phyloP scores from a whole-genome alignment of 352 stramenopile species.

The Thalassiosira allenii region DNA sequence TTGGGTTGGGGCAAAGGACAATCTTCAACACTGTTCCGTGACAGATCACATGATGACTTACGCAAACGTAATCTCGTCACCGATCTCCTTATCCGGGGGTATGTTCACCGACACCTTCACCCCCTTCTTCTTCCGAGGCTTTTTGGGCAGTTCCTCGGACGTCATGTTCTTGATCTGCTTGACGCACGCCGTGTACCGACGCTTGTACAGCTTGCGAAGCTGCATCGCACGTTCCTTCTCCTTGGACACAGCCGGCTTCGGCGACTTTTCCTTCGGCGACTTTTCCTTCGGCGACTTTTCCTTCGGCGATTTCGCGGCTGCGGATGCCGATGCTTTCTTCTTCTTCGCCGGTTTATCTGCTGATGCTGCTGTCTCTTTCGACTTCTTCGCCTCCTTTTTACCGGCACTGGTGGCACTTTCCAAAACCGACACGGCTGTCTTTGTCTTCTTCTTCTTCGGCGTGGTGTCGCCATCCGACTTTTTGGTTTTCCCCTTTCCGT shows the following conservation, averaged over 20 bases:
- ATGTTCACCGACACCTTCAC: constrained; percentile 74
- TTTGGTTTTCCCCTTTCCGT: constrained; percentile 2
- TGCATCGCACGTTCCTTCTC: constrained; percentile 1
- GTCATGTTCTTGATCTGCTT: constrained; percentile 73
- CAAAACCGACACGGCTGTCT: too few relatives aligned
- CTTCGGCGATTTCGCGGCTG: neutral
- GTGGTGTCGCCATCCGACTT: neutral
- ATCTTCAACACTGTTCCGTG: too few relatives aligned
- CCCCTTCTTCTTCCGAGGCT: constrained; percentile 59
- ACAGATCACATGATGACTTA: constrained; percentile 41
- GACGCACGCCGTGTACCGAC: constrained; percentile 52
- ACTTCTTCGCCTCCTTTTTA: constrained; percentile 3
- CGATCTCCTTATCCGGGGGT: constrained; percentile 70
- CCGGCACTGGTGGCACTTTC: neutral
- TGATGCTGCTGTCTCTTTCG: constrained; percentile 27
- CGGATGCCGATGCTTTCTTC: neutral
- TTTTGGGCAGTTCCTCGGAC: constrained; percentile 70
- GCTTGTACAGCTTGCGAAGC: constrained; percentile 41
- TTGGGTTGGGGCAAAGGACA: too few relatives aligned
- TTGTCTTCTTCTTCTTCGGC: constrained; percentile 18
- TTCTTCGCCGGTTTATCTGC: constrained; percentile 15
- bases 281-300: constrained; percentile 42
- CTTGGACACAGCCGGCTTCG: constrained; percentile 16
- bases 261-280: constrained; percentile 15
- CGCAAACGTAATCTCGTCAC: constrained; percentile 77